These are phyloP conservation scores for Psilocybe subaeruginosa DNA, from an alignment of 768 basidiomycete genomes.

Conservation along the genomic window DNA sequence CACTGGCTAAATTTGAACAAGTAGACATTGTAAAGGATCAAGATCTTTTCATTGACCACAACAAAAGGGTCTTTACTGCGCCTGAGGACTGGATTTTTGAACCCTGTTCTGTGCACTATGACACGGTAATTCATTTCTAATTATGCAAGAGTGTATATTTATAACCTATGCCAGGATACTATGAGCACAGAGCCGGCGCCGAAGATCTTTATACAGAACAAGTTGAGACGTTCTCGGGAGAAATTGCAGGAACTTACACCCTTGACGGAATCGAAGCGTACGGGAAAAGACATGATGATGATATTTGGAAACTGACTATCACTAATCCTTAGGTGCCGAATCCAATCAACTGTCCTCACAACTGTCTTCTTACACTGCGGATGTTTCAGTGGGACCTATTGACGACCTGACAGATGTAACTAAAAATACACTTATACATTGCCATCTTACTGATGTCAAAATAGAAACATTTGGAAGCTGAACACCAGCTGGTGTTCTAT, in stretches of 20 bases:
- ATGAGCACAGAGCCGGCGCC: slow-evolving; percentile 71
- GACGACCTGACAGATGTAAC: slow-evolving; percentile 64
- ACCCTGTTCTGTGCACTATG: slow-evolving; percentile 74
- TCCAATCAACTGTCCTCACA: slow-evolving; percentile 50
- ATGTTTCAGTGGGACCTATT: slow-evolving; percentile 54
- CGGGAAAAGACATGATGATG: slow-evolving; percentile 24
- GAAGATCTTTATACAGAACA: slow-evolving; percentile 83
- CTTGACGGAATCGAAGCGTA: slow-evolving; percentile 64
- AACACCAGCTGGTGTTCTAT: slow-evolving; percentile 60
- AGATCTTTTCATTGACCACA: slow-evolving; percentile 71
- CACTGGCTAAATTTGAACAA: slow-evolving; percentile 49
- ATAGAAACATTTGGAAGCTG: slow-evolving; percentile 66
- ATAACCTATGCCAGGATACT: slow-evolving; percentile 43
- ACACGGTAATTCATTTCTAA: slow-evolving; percentile 50
- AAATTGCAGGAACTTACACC: slow-evolving; percentile 69
- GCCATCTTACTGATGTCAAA: slow-evolving; percentile 1
- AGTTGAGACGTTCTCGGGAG: slow-evolving; percentile 56
- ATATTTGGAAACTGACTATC: background rate
- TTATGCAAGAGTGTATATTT: background rate
- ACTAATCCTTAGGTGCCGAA: slow-evolving; percentile 35
- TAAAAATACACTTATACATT: slow-evolving; percentile 7
- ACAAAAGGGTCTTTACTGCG: slow-evolving; percentile 63
- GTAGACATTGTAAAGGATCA: slow-evolving; percentile 68
- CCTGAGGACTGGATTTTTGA: slow-evolving; percentile 78
- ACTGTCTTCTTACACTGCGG: slow-evolving; percentile 47